Base-by-base conservation (phyloP, 1,139 yeast genomes). In the Pichia terricola region DNA sequence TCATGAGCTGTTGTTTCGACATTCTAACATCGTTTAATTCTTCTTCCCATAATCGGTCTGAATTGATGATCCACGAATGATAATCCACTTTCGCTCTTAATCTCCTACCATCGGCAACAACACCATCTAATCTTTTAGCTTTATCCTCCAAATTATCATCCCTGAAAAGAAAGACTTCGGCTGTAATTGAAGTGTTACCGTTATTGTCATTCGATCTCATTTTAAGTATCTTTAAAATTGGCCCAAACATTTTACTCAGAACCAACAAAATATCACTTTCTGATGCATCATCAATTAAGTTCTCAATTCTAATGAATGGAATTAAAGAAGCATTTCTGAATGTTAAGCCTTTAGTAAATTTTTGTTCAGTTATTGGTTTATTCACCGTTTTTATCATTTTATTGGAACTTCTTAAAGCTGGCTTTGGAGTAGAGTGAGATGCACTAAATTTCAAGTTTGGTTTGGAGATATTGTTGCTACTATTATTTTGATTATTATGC, bases 361-460 rank as follows among this genome's bases (percentile, higher is more conserved):
- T 57, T 51, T 51, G 44, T 39, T 50, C 58, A 2, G 58, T 58
- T 28, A 53, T 4, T 48, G 61, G 36, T 46, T 87, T 43, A 69
- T 80, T 9, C 71, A 61, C 53, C 78, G 73, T 51, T 85, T 82
- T 58, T 87, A 83, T 61, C 79, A 80, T 47, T 67, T 74, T 3
- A 50, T 62, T 10, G 41, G 32, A 5, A 55, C 51, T 27, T 75
- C 84, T 47, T 95, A 91, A 26, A 82, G 22, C 22, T 16, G 22
- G 22, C 22, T 16, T 16, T 16, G 22, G 22, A 16, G 22, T 16
- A 2, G 22, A 16, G 22, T 16, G 22, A 16, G 22, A 16, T 2
- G 22, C 22, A 16, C 22, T 16, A 16, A 16, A 16, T 16, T 16
- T 16, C 22, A 16, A 16, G 22, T 16, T 16, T 16, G 22, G 22